phyloP scores from a whole-genome alignment of 371 early-diverging fungal genomes.

The Mucor sp. region DNA sequence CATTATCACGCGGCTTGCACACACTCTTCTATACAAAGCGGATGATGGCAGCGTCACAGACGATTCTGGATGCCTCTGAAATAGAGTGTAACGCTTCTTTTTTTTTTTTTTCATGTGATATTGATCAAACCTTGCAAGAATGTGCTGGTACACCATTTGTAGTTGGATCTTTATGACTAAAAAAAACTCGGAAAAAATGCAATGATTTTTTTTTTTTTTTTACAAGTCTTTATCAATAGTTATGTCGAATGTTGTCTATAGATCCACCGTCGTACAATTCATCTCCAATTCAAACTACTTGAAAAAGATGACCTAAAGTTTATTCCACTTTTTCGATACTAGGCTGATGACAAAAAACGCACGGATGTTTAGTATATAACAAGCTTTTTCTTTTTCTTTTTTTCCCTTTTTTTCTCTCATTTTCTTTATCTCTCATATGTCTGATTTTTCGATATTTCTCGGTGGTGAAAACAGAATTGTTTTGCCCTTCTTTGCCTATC shows the following conservation, averaged over 20 bases:
- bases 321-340: not conserved
- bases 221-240: not conserved
- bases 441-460: not conserved
- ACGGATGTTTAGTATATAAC: conserved; percentile 7
- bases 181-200: not conserved
- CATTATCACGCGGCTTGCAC: not conserved
- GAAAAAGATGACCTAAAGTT: not conserved
- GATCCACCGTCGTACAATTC: not conserved
- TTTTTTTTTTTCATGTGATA: not conserved
- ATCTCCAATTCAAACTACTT: not conserved
- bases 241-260: not conserved
- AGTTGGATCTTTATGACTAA: not conserved
- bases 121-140: not conserved
- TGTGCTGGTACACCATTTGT: not conserved
- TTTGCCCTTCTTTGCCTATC: conserved; percentile 4
- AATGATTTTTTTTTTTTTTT: not conserved
- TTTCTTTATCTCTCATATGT: not conserved
- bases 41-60: not conserved
- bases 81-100: not conserved
- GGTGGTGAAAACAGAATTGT: conserved; percentile 14
- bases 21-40: not conserved
- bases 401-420: not conserved
- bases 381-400: not conserved
- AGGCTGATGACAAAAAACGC: not conserved
- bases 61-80: not conserved